Evolutionary conservation across 345 rosid genomes (phyloP).

Genomic region (Dipteronia sinensis): DNA sequence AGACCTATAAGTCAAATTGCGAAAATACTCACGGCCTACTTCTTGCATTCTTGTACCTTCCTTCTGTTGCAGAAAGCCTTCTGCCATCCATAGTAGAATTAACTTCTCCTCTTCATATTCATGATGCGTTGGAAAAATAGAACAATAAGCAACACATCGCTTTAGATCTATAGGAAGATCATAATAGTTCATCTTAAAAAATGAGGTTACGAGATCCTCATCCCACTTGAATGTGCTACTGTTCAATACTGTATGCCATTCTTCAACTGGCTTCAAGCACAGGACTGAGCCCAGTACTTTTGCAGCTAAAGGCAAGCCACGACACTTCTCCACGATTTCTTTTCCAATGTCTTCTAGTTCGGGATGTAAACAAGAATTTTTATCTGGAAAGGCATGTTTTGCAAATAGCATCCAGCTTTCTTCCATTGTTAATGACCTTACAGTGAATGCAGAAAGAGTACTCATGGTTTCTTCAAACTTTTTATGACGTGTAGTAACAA

Average conservation of each 20-base stretch:
- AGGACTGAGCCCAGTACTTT: no score
- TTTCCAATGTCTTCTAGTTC: conserved; percentile 1
- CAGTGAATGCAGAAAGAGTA: not conserved
- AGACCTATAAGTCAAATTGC: conserved; percentile 4
- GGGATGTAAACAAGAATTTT: no score
- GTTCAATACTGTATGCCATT: not conserved
- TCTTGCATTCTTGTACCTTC: not conserved
- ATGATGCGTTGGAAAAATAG: conserved; percentile 16
- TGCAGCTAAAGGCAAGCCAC: conserved; percentile 22
- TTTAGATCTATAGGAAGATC: conserved; percentile 26
- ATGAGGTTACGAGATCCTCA: not conserved
- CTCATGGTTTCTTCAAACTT: not conserved
- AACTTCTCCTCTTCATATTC: conserved; percentile 8
- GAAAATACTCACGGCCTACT: conserved; percentile 4
- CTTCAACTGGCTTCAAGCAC: no score
- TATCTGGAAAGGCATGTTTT: conserved; percentile 9
- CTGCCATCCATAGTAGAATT: conserved; percentile 33
- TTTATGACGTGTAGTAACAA: conserved; percentile 17
- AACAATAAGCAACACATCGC: conserved; percentile 29
- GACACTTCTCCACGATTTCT: conserved; percentile 11
- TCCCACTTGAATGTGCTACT: no score
- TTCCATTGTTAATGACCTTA: conserved; percentile 9
- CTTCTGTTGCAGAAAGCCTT: conserved; percentile 12
- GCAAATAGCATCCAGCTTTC: conserved; percentile 22
- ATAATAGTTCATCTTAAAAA: conserved; percentile 20